Evolutionary conservation across 108 stramenopile genomes (phyloP).

Genomic region (Ochromonas danica): DNA sequence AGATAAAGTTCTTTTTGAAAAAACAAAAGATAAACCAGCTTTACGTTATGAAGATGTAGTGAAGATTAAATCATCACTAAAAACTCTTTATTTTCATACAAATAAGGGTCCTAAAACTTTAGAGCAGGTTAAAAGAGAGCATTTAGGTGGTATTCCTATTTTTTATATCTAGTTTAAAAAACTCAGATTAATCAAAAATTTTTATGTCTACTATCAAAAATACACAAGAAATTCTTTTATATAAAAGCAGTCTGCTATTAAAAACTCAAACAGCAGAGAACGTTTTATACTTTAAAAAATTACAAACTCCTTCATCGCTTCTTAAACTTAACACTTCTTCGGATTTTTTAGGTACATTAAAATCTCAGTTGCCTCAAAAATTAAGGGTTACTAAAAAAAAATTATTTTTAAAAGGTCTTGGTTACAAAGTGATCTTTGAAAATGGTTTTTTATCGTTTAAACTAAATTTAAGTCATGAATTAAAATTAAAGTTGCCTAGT

Average conservation of each 20-base stretch:
- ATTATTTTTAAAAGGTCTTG: constrained; percentile 23
- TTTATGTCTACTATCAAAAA: constrained; percentile 22
- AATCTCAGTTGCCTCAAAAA: constrained; percentile 16
- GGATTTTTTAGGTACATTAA: constrained; percentile 25
- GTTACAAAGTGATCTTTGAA: constrained; percentile 12
- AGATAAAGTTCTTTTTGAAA: constrained; percentile 13
- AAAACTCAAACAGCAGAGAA: not conserved
- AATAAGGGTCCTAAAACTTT: constrained; percentile 1
- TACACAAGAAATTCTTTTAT: not conserved
- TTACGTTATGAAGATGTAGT: constrained; percentile 11
- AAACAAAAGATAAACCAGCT: not conserved
- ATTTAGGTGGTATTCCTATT: constrained; percentile 22
- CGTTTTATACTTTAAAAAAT: constrained; percentile 20
- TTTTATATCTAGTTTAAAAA: not conserved
- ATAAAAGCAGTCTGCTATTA: not conserved
- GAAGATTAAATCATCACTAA: not conserved
- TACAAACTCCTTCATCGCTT: not conserved
- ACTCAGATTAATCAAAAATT: constrained; percentile 10
- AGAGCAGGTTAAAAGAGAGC: not conserved
- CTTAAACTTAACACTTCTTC: not conserved
- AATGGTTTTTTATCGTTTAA: constrained; percentile 5
- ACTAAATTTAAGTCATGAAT: constrained; percentile 11
- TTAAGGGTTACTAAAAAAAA: constrained; percentile 4
- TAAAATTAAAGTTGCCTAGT: constrained; percentile 13
- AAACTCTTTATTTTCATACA: constrained; percentile 26